Evolutionary conservation across 257 asterid genomes (phyloP).

Genomic region (Rauvolfia tetraphylla): DNA sequence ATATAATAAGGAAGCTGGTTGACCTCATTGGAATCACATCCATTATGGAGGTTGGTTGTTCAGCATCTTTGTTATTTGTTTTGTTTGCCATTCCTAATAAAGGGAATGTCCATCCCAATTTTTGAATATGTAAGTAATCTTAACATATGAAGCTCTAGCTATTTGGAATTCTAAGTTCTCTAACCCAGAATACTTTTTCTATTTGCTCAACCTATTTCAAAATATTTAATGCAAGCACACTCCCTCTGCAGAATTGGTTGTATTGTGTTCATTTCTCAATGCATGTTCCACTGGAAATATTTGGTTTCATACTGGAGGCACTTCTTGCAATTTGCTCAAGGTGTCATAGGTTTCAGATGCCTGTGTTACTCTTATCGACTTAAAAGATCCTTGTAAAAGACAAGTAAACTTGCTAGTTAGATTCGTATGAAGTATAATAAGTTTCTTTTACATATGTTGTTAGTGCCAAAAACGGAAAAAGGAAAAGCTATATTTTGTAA

Average conservation of each 20-base stretch:
- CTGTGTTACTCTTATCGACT: not conserved
- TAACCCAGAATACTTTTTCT: not conserved
- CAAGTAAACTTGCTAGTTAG: not conserved
- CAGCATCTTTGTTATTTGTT: not conserved
- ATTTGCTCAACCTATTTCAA: not conserved
- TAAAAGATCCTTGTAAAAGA: not conserved
- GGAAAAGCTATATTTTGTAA: no score
- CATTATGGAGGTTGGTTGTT: constrained; percentile 73
- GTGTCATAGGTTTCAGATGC: not conserved
- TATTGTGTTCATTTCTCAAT: not conserved
- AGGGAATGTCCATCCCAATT: not conserved
- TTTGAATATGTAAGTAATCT: not conserved
- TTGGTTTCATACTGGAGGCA: not conserved
- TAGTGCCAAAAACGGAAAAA: no score
- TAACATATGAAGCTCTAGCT: not conserved
- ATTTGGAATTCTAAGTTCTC: not conserved
- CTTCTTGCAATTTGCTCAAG: not conserved
- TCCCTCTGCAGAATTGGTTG: not conserved
- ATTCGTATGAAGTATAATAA: not conserved
- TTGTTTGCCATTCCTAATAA: not conserved
- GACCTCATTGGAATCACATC: constrained; percentile 82
- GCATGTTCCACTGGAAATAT: not conserved
- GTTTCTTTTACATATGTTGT: no score
- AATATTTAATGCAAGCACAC: not conserved
- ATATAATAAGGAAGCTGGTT: constrained; percentile 57